Evolutionary conservation across 2,329 filamentous ascomycete genomes (phyloP).

Genomic region (Alternaria arborescens): DNA sequence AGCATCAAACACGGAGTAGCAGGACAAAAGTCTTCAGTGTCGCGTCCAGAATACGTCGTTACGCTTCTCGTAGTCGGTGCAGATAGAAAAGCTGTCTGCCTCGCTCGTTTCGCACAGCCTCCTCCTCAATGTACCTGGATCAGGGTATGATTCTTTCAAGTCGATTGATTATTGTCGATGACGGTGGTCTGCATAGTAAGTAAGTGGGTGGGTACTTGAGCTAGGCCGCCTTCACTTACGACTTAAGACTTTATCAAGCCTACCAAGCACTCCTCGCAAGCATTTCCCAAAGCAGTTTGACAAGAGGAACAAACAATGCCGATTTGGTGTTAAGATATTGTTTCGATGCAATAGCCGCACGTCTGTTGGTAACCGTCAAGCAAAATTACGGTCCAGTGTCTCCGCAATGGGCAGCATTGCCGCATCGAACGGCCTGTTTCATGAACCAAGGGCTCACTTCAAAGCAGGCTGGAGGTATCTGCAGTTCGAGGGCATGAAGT

Average conservation of each 20-base stretch:
- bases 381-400: background rate
- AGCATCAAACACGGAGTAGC: background rate
- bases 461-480: background rate
- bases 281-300: slow-evolving; percentile 11
- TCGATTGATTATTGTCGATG: background rate
- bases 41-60: background rate
- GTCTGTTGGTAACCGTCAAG: background rate
- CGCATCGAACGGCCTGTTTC: background rate
- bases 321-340: background rate
- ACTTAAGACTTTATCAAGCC: background rate
- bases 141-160: background rate
- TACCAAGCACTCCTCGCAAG: slow-evolving; percentile 14
- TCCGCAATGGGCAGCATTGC: background rate
- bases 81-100: slow-evolving; percentile 4
- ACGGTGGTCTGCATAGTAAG: background rate
- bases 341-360: background rate
- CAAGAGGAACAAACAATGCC: background rate
- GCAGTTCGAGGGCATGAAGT: background rate
- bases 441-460: background rate
- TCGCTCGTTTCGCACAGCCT: slow-evolving; percentile 3
- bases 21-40: background rate
- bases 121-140: background rate
- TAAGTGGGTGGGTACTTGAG: background rate
- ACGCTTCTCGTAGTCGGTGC: background rate
- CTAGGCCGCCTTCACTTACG: slow-evolving; percentile 3